Conservation (phyloP, 257 asterid species). For the Solanum arcanum region DNA sequence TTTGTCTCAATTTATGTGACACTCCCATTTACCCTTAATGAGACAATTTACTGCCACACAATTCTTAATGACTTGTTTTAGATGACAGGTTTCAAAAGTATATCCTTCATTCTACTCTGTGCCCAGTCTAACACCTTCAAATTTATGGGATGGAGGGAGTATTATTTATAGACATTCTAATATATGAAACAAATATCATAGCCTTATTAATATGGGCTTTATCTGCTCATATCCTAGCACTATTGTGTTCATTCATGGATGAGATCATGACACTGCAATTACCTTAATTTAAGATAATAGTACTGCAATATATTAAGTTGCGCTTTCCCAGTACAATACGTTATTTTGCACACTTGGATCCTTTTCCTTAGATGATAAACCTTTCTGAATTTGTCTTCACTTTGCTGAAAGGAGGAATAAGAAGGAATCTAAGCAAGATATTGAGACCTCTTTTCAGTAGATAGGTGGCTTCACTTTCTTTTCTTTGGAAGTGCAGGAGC, state of each 20-base stretch:
- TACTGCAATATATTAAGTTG: not conserved
- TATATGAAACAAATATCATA: not conserved
- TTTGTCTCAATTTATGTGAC: not conserved
- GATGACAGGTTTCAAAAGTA: not conserved
- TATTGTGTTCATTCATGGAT: not conserved
- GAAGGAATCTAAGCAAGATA: not conserved
- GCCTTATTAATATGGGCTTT: not conserved
- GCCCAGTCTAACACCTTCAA: not conserved
- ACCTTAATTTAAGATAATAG: not conserved
- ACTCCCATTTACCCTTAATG: not conserved
- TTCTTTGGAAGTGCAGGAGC: conserved; percentile 49
- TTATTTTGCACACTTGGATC: not conserved
- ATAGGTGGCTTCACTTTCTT: not conserved
- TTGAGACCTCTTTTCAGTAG: not conserved
- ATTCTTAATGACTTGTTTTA: not conserved
- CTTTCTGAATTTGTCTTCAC: not conserved
- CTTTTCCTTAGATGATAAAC: not conserved
- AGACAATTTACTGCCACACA: not conserved
- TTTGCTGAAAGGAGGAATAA: not conserved
- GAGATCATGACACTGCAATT: not conserved
- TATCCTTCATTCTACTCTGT: not conserved
- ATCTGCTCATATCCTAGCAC: not conserved
- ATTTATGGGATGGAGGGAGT: not conserved
- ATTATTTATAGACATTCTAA: not conserved
- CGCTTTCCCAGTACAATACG: not conserved